Evolutionary conservation across 768 basidiomycete genomes (phyloP).

Genomic region (Boletus huronensis): DNA sequence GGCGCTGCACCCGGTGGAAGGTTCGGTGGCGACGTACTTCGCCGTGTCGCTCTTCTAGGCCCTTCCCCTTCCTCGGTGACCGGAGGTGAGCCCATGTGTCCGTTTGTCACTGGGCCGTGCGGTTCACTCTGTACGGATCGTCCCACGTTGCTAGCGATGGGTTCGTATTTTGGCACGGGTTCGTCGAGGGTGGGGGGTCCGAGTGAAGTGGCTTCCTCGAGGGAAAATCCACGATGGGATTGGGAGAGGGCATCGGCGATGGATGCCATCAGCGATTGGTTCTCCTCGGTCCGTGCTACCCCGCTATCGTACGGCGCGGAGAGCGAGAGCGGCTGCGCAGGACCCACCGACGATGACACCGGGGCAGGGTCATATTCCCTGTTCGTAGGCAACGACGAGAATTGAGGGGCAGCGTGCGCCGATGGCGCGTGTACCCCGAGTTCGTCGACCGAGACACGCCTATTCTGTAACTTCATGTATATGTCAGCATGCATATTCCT

Average conservation of each 20-base stretch:
- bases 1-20: constrained; percentile 45
- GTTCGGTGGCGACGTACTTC: constrained; percentile 36
- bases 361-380: constrained; percentile 34
- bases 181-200: constrained; percentile 29
- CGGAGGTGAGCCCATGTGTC: constrained; percentile 6
- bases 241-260: constrained; percentile 37
- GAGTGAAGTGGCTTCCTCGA: constrained; percentile 22
- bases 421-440: constrained; percentile 18
- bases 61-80: constrained; percentile 13
- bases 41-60: constrained; percentile 25
- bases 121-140: constrained; percentile 14
- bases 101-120: constrained; percentile 17
- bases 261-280: constrained; percentile 37
- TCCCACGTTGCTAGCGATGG: constrained; percentile 7
- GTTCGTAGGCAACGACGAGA: constrained; percentile 62
- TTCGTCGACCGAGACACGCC: constrained; percentile 26
- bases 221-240: constrained; percentile 22
- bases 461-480: constrained; percentile 8
- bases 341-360: constrained; percentile 8
- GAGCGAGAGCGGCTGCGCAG: constrained; percentile 2
- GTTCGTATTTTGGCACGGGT: constrained; percentile 38
- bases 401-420: constrained; percentile 32
- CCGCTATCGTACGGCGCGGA: constrained; percentile 7
- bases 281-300: constrained; percentile 16
- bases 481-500: constrained; percentile 12